These are phyloP conservation scores for Taphrina deformans DNA, from an alignment of 1,139 yeast species.

Conservation along the genomic window DNA sequence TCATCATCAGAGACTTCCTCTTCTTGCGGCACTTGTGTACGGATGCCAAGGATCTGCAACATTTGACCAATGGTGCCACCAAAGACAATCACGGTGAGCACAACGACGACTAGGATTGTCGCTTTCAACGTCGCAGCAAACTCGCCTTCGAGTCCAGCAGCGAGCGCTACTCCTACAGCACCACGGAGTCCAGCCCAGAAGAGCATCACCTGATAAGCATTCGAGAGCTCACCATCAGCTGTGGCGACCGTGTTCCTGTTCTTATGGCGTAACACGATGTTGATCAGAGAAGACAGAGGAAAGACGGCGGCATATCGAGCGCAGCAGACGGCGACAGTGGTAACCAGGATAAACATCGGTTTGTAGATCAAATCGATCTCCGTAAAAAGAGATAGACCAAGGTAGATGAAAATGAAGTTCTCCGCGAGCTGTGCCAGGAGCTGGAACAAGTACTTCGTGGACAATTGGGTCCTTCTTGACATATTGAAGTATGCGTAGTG, in stretches of 20 bases:
- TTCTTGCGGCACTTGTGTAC: constrained; percentile 79
- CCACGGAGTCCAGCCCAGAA: constrained; percentile 99
- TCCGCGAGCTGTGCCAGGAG: constrained; percentile 91
- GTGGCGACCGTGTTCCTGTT: constrained; percentile 41
- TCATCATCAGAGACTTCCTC: constrained; percentile 78
- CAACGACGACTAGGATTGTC: constrained; percentile 94
- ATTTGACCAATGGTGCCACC: constrained; percentile 99
- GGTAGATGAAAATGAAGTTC: constrained; percentile 91
- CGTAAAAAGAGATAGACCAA: constrained; percentile 91
- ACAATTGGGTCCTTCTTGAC: constrained; percentile 96
- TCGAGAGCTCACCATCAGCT: constrained; percentile 66
- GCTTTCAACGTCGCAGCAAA: constrained; percentile 86
- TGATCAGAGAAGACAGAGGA: constrained; percentile 82
- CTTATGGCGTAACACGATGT: constrained; percentile 70
- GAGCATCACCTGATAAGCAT: constrained; percentile 96
- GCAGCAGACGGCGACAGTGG: constrained; percentile 82
- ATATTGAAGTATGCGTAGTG: constrained; percentile 96
- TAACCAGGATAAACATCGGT: constrained; percentile 85
- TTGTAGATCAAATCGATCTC: constrained; percentile 93
- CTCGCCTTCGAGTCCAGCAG: constrained; percentile 96
- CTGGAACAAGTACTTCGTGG: constrained; percentile 92
- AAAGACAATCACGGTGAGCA: constrained; percentile 88
- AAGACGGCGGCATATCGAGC: constrained; percentile 98
- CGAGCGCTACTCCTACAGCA: constrained; percentile 98
- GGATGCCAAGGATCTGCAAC: constrained; percentile 91